Evolutionary conservation across 331 rosid species (phyloP), one percentile per base, ranked within the genome.

Genomic region (Dryas integrifolia): DNA sequence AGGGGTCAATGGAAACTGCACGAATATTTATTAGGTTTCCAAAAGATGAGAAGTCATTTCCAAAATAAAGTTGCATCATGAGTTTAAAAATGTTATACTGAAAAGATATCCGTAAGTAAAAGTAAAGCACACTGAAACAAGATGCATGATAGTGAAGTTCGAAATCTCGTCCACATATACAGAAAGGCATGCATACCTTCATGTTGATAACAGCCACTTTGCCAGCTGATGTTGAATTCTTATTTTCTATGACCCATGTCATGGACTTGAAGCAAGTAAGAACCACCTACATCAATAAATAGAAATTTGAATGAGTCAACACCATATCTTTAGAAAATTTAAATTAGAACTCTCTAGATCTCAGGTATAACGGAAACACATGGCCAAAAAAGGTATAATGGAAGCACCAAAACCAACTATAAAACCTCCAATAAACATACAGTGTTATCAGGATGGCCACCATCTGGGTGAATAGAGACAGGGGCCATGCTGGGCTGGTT

Each of bases 161-260:
- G 66, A 24, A 43, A 26, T 6, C 15, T 65, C 69, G 44, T 55
- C 48, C 47, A 43, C 49, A 39, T 55, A 7, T 26, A 12, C 26
- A 24, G 40, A 70, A 39, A 58, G 65, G 43, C 7, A 15, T 41
- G 15, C 73, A 57, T 83, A 86, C 94, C 97, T 90, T 90, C 84
- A 90, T 78, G 75, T 85, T 90, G 38, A 90, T 88, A 24, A 85
- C 79, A 21, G 94, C 95, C 13, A 88, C 82, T 76, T 80, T 90
- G 75, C 84, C 76, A 64, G 82, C 70, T 50, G 81, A 59, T 63
- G 71, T 73, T 72, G 92, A 80, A 77, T 80, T 84, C 76, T 79
- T 88, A 72, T 82, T 86, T 82, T 90, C 97, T 41, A 88, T 83
- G 62, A 83, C 85, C 92, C 92, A 90, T 63, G 88, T 82, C 95